Evolutionary conservation across 192 early-diverging fungal species (phyloP), one percentile per base, ranked within the genome.

Genomic region (Rhizophagus sp.): DNA sequence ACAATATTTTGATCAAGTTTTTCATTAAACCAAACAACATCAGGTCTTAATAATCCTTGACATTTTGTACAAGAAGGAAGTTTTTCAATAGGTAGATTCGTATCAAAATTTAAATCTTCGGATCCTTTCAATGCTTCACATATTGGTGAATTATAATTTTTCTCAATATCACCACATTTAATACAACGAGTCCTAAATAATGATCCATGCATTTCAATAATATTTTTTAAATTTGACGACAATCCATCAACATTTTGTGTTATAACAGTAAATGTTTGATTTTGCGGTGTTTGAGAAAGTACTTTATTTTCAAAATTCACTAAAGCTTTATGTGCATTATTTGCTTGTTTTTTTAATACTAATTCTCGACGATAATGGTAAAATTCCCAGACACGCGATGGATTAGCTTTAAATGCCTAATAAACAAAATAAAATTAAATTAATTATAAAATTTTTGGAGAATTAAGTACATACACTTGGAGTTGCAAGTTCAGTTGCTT

Each of bases 201-300:
- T 1, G 41, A 33, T 27, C 79, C 79, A 24, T 80, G 79, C 73
- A 80, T 80, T 66, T 75, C 79, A 66, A 80, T 77, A 17, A 67
- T 27, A 67, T 80, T 76, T 11, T 75, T 22, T 12, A 65, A 30
- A 13, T 36, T 30, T 15, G 73, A 25, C 1, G 77, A 71, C 25
- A 78, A 33, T 2, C 74, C 79, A 64, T 80, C 79, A 30, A 80
- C 57, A 57, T 80, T 80, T 76, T 80, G 79, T n/a, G 79, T 80
- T 30, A 80, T 76, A 17, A 80, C 44, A 17, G 75, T 41, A 76
- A 80, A 80, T 4, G 68, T 80, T 72, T 72, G 69, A 62, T 6
- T 41, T 52, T 73, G 25, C 4, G 44, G 64, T 1, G 13, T 33
- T 47, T 49, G 34, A 27, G 72, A 62, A 19, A 25, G 25, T 15